These are phyloP conservation scores for Podaxis sp. DNA, from an alignment of 768 basidiomycete species.

Conservation along the genomic window DNA sequence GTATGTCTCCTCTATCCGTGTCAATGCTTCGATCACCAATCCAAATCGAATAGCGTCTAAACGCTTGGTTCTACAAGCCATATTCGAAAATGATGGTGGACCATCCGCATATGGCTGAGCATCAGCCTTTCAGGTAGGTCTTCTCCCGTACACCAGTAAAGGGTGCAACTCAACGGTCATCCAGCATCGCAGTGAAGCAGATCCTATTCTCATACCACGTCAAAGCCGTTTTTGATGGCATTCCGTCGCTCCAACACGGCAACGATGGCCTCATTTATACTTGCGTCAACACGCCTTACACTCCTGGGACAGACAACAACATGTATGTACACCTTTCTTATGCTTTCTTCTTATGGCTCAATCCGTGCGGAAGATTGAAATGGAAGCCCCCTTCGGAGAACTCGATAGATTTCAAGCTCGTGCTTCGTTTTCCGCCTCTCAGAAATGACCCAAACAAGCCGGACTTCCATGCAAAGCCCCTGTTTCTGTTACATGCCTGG, in stretches of 20 bases:
- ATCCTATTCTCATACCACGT: slow-evolving; percentile 87
- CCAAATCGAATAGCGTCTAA: slow-evolving; percentile 54
- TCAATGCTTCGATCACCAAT: slow-evolving; percentile 13
- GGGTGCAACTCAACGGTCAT: slow-evolving; percentile 15
- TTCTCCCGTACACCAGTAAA: not conserved
- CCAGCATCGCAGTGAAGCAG: slow-evolving; percentile 82
- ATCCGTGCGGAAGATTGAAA: slow-evolving; percentile 62
- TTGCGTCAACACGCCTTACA: slow-evolving; percentile 80
- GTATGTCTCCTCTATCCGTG: slow-evolving; percentile 44
- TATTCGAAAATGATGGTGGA: slow-evolving; percentile 68
- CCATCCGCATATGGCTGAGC: slow-evolving; percentile 60
- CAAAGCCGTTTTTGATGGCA: slow-evolving; percentile 82
- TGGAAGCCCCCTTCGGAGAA: slow-evolving; percentile 99
- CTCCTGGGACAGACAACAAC: slow-evolving; percentile 80
- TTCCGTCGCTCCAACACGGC: slow-evolving; percentile 84
- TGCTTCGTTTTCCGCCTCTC: slow-evolving; percentile 85
- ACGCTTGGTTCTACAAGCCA: slow-evolving; percentile 81
- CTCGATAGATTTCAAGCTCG: slow-evolving; percentile 95
- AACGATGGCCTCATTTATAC: slow-evolving; percentile 98
- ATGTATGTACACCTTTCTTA: slow-evolving; percentile 55
- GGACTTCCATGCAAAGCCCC: slow-evolving; percentile 82
- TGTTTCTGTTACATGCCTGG: slow-evolving; percentile 83
- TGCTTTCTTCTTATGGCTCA: not conserved
- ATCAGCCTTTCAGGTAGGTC: slow-evolving; percentile 82
- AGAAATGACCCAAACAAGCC: slow-evolving; percentile 52